These are phyloP conservation scores for Flaveria ramosissima DNA, from an alignment of 129 eudicot genomes.

Conservation along the genomic window DNA sequence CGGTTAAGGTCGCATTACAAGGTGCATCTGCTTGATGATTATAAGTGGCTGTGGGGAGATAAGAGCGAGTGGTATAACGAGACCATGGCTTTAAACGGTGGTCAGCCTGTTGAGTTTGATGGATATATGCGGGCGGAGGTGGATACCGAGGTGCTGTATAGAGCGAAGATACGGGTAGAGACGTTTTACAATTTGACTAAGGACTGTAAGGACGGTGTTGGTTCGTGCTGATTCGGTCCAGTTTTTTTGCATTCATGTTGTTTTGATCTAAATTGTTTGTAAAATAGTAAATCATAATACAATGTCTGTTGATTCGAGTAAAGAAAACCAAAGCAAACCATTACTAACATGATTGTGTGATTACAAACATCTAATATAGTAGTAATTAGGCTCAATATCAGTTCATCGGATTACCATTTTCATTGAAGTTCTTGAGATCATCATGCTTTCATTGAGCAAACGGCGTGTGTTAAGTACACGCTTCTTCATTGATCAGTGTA, in stretches of 20 bases:
- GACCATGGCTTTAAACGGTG: conserved; percentile 56
- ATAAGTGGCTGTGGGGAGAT: conserved; percentile 74
- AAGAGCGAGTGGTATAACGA: conserved; percentile 97
- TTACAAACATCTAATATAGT: conserved; percentile 8
- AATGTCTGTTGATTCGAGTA: not conserved
- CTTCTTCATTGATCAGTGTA: conserved; percentile 55
- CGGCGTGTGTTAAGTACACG: conserved; percentile 11
- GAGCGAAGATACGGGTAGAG: conserved; percentile 86
- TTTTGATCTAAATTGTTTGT: conserved; percentile 18
- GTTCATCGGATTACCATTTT: not conserved
- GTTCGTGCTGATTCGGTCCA: conserved; percentile 52
- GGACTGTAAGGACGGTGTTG: conserved; percentile 93
- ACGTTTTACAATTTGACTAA: conserved; percentile 86
- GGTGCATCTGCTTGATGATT: conserved; percentile 92
- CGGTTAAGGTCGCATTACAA: conserved; percentile 87
- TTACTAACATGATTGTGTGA: not conserved
- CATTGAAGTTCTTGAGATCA: conserved; percentile 16
- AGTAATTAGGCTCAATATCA: not conserved
- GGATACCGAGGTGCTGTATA: conserved; percentile 86
- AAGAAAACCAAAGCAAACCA: not conserved
- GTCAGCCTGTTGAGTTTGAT: conserved; percentile 67
- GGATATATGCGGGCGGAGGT: conserved; percentile 94
- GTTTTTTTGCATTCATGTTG: conserved; percentile 18
- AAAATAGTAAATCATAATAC: conserved; percentile 5
- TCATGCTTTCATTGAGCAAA: conserved; percentile 1